Evolutionary conservation across 2,329 filamentous ascomycete species (phyloP), one percentile per base, ranked within the genome.

Genomic region (Cyphellophora europaea): DNA sequence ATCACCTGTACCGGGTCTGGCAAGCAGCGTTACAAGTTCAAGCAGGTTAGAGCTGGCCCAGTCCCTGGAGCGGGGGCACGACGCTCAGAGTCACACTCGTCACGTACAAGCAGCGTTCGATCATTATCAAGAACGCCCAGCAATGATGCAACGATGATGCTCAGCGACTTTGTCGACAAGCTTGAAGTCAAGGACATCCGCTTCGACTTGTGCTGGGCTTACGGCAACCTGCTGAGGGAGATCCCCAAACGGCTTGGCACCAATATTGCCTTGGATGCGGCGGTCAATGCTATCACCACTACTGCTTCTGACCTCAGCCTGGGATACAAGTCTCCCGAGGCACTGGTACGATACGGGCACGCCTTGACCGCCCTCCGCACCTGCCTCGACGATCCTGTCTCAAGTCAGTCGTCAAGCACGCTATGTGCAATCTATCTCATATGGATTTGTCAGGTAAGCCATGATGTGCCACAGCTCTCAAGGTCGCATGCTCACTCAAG

Each of bases 21-120:
- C 3, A 53, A 65, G 46, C 56, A 61, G 36, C 57, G 68, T 30
- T 71, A 57, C 53, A 70, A 67, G 51, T 71, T 71, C 51, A 32
- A 32, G 16, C 6, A 32, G n/a, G 30, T 32, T n/a, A 25, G n/a
- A 8, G 21, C 21, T 8, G 21, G 21, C 21, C 8, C 8, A 8
- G 8, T n/a, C 8, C 21, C 21, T 8, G n/a, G 21, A 8, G 21
- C 8, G 8, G 21, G n/a, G 8, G n/a, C 8, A 8, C 8, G 21
- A 25, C 21, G 21, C 8, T 8, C 8, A n/a, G n/a, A n/a, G 8
- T 25, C 21, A n/a, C 8, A 25, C 8, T 8, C 8, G 8, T 8
- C 8, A 8, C 21, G n/a, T 8, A n/a, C 21, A 25, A 25, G 21
- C n/a, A 25, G 21, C n/a, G 21, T 25, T 25, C 21, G 21, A n/a